A percentile compares a stretch with the other conserved stretches of the same genome.
Conservation (phyloP, 352 stramenopile genomes). For the Globisporangium carolinianum region DNA sequence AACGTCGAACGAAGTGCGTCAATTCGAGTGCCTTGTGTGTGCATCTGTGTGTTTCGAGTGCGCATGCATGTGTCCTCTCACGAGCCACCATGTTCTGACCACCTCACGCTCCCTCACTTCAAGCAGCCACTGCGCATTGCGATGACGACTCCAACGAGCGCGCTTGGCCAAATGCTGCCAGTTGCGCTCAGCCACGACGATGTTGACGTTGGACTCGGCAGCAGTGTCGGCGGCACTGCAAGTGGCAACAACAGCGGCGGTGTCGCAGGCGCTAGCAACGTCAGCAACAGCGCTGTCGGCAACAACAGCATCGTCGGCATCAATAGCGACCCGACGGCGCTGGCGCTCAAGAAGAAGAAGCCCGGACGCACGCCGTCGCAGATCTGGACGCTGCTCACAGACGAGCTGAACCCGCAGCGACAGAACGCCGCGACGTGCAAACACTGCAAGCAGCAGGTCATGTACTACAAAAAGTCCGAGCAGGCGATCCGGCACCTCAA, state of each 20-base stretch:
- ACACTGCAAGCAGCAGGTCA: slow-evolving; percentile 79
- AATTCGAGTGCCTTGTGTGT: neutral
- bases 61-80: neutral
- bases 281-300: neutral
- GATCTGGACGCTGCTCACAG: slow-evolving; percentile 81
- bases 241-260: slow-evolving; percentile 1
- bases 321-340: neutral
- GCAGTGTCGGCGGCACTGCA: neutral
- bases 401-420: slow-evolving; percentile 71
- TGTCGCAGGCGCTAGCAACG: neutral
- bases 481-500: slow-evolving; percentile 79
- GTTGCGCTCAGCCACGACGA: slow-evolving; percentile 11
- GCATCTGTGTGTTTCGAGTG: neutral
- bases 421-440: slow-evolving; percentile 74
- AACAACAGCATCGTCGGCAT: neutral
- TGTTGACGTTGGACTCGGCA: neutral
- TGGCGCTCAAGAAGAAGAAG: slow-evolving; percentile 67
- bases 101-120: neutral
- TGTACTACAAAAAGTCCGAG: slow-evolving; percentile 87
- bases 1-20: no score
- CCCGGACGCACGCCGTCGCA: slow-evolving; percentile 49
- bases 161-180: slow-evolving; percentile 13
- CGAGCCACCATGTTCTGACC: neutral
- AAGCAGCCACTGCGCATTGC: neutral
- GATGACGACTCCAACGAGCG: slow-evolving; percentile 13